Evolutionary conservation across 2,329 filamentous ascomycete species (phyloP), one percentile per base, ranked within the genome.

Genomic region (Colletotrichum somersetense): DNA sequence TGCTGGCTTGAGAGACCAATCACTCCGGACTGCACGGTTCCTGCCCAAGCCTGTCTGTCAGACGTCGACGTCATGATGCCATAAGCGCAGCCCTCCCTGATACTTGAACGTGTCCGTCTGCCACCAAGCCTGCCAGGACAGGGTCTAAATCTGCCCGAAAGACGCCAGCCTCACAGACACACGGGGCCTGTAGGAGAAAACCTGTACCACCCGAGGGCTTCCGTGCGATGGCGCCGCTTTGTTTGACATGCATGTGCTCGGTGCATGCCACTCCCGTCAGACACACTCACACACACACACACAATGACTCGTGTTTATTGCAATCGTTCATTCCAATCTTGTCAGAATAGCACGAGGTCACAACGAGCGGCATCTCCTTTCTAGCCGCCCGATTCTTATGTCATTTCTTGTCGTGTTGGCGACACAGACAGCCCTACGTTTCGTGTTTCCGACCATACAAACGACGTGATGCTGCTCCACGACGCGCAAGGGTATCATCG

Each of bases 241-340:
- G 59, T 65, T 65, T 70, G 46, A 56, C 55, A 70, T 69, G 55
- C 59, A 65, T 64, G 55, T 65, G 66, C 66, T 67, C 33, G 40
- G 53, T 26, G 44, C 53, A 40, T 61, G 59, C 59, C 40, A 59
- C 40, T 46, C 55, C 33, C 44, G 46, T 56, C 33, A 30, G 30
- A 30, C 30, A 30, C 26, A 30, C 26, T 40, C 40, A 35, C 48
- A 38, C 30, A 35, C 57, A n/a, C 44, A n/a, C 14, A 11, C 10
- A 5, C 46, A 59, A 69, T 65, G 66, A 72, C 66, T 69, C 66
- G 66, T 44, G 10, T 63, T 63, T 16, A 7, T 59, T 66, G 18
- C 63, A 53, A 59, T 59, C 23, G 6, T 42, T n/a, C 42, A 20
- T 44, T 35, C n/a, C 14, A 42, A n/a, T 48, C 44, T 71, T 46